Conservation (phyloP, 805 yeast species). For the Schwanniomyces sp. region DNA sequence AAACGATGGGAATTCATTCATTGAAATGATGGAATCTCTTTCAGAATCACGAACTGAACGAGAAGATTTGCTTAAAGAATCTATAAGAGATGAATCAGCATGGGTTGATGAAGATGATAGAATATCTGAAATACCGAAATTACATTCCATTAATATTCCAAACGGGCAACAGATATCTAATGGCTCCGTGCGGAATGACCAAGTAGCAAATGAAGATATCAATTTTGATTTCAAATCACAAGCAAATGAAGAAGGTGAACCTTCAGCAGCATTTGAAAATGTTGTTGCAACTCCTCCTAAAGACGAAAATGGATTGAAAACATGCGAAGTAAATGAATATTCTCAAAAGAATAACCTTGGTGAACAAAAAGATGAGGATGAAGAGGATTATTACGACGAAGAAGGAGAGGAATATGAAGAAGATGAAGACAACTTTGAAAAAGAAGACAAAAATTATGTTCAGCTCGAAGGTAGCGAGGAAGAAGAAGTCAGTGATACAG, state of each 20-base stretch:
- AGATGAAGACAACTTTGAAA: constrained; percentile 26
- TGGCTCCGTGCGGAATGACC: background rate
- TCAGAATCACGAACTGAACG: constrained; percentile 49
- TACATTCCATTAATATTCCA: background rate
- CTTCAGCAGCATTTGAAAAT: background rate
- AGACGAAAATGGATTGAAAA: too few species aligned
- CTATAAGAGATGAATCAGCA: constrained; percentile 4
- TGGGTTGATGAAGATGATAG: constrained; percentile 22
- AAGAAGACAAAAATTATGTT: constrained; percentile 27
- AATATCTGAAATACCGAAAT: background rate
- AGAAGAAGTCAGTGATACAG: constrained; percentile 42
- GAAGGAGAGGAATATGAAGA: constrained; percentile 29
- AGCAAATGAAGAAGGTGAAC: background rate
- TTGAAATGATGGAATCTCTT: constrained; percentile 76
- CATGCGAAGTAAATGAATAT: constrained; percentile 3
- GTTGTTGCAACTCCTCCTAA: background rate
- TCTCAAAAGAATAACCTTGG: constrained; percentile 1
- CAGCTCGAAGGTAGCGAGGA: constrained; percentile 40
- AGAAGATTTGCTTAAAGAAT: constrained; percentile 22
- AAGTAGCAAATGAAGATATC: background rate
- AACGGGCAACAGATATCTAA: background rate
- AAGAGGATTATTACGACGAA: constrained; percentile 24
- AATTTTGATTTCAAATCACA: background rate
- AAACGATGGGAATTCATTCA: constrained; percentile 75
- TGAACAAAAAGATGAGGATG: constrained; percentile 25